phyloP scores from a whole-genome alignment of 2,329 filamentous ascomycete species.

The Pseudogymnoascus sp. region DNA sequence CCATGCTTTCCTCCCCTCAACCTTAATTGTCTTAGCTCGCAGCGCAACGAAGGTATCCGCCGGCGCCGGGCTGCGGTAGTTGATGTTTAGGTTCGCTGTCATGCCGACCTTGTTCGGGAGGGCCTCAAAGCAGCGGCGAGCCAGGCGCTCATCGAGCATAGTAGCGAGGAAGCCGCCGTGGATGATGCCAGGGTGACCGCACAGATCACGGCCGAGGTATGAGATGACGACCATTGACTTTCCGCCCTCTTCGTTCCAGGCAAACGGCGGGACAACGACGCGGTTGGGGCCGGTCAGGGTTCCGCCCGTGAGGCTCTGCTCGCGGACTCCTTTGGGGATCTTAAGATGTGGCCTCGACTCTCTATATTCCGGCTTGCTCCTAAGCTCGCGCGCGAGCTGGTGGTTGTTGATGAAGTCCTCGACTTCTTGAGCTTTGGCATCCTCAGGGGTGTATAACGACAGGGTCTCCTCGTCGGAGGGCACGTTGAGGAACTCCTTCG shows the following conservation, averaged over 20 bases:
- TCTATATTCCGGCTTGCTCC: slow-evolving; percentile 56
- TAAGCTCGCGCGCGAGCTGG: slow-evolving; percentile 64
- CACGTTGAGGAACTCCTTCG: slow-evolving; percentile 44
- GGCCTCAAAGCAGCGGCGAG: slow-evolving; percentile 79
- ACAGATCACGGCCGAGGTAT: slow-evolving; percentile 73
- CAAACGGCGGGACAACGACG: slow-evolving; percentile 74
- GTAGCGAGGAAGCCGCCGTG: slow-evolving; percentile 92
- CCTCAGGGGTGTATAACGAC: slow-evolving; percentile 52
- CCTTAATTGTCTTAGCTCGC: slow-evolving; percentile 70
- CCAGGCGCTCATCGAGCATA: slow-evolving; percentile 83
- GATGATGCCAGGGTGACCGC: slow-evolving; percentile 83
- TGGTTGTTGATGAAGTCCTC: slow-evolving; percentile 70
- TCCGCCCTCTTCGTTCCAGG: slow-evolving; percentile 66
- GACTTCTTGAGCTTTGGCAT: slow-evolving; percentile 49
- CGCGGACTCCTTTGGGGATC: slow-evolving; percentile 63
- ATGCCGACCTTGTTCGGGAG: slow-evolving; percentile 80
- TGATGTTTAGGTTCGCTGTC: slow-evolving; percentile 76
- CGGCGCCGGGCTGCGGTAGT: slow-evolving; percentile 75
- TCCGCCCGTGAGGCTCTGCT: slow-evolving; percentile 74
- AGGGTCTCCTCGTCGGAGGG: slow-evolving; percentile 70
- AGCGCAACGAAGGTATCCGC: slow-evolving; percentile 73
- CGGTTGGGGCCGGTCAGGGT: slow-evolving; percentile 68
- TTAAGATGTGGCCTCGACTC: slow-evolving; percentile 84
- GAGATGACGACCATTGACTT: slow-evolving; percentile 65
- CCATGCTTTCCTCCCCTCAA: slow-evolving; percentile 92